Conservation (phyloP, 768 basidiomycete genomes). For the Cantharellus cinnabarinus region DNA sequence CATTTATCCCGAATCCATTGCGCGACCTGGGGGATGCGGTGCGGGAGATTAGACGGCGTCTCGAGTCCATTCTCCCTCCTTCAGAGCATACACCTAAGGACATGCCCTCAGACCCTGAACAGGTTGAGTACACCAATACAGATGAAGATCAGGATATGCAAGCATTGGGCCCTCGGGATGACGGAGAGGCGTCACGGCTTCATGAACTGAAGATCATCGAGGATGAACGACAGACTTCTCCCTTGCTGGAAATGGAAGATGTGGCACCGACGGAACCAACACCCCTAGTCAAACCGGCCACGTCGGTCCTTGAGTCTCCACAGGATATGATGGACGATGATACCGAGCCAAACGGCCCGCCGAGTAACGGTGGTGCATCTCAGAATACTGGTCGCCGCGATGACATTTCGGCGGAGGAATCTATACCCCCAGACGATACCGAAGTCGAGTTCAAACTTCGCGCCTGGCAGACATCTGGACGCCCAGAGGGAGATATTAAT, state of each 20-base stretch:
- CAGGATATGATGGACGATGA: constrained; percentile 2
- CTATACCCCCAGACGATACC: constrained; percentile 2
- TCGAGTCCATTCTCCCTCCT: constrained; percentile 52
- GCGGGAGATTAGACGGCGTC: constrained; percentile 61
- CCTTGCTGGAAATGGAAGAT: not conserved
- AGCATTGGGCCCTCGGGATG: constrained; percentile 63
- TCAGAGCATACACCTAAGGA: constrained; percentile 21
- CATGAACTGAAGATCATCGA: constrained; percentile 46
- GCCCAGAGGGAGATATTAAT: constrained; percentile 35
- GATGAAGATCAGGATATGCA: constrained; percentile 58
- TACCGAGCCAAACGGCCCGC: constrained; percentile 2
- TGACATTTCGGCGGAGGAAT: not conserved
- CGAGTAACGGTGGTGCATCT: too few relatives aligned
- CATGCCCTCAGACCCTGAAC: constrained; percentile 9
- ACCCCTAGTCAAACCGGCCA: not conserved
- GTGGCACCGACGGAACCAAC: not conserved
- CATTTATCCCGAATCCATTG: constrained; percentile 29
- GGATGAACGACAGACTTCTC: constrained; percentile 3
- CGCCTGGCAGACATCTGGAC: constrained; percentile 40
- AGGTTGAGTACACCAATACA: constrained; percentile 56
- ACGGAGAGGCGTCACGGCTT: constrained; percentile 66
- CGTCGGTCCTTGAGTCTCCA: not conserved
- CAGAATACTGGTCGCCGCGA: too few relatives aligned
- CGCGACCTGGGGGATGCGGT: constrained; percentile 72
- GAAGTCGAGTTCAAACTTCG: constrained; percentile 33